phyloP scores from a whole-genome alignment of 2,329 filamentous ascomycete genomes.

The Fusarium solani-melongenae region DNA sequence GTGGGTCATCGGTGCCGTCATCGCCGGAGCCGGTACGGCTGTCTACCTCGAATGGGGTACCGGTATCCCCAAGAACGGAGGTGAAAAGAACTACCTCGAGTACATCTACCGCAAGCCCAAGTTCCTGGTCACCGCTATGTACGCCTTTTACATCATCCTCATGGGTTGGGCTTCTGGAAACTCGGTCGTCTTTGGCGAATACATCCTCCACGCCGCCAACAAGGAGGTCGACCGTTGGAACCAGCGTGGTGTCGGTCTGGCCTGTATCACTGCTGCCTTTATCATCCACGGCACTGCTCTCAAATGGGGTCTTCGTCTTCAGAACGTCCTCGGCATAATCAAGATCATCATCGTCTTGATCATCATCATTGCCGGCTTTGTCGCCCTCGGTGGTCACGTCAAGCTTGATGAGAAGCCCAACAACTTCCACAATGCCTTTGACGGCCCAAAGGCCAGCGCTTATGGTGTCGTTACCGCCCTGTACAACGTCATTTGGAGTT shows the following conservation, averaged over 20 bases:
- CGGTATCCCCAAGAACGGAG: constrained; percentile 71
- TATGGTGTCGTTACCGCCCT: constrained; percentile 77
- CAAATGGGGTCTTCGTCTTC: constrained; percentile 74
- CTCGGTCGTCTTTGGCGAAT: constrained; percentile 76
- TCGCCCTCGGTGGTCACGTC: constrained; percentile 69
- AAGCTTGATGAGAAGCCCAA: constrained; percentile 68
- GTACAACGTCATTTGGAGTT: constrained; percentile 79
- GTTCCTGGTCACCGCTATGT: constrained; percentile 71
- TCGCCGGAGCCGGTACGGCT: constrained; percentile 70
- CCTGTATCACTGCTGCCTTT: constrained; percentile 73
- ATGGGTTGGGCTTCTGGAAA: constrained; percentile 75
- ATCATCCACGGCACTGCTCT: constrained; percentile 72
- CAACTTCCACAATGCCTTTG: constrained; percentile 73
- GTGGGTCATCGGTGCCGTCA: constrained; percentile 71
- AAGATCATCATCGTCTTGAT: constrained; percentile 75
- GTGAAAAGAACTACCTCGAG: constrained; percentile 76
- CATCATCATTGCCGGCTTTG: constrained; percentile 72
- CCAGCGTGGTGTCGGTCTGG: constrained; percentile 73
- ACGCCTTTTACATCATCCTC: constrained; percentile 70
- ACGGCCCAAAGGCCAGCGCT: constrained; percentile 72
- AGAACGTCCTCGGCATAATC: constrained; percentile 73
- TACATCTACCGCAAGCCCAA: constrained; percentile 70
- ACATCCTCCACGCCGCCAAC: constrained; percentile 73
- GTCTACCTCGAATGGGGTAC: constrained; percentile 76
- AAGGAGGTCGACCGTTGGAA: constrained; percentile 74